Evolutionary conservation across 805 yeast species (phyloP), one percentile per base, ranked within the genome.

Genomic region (Myxozyma kluyveri): DNA sequence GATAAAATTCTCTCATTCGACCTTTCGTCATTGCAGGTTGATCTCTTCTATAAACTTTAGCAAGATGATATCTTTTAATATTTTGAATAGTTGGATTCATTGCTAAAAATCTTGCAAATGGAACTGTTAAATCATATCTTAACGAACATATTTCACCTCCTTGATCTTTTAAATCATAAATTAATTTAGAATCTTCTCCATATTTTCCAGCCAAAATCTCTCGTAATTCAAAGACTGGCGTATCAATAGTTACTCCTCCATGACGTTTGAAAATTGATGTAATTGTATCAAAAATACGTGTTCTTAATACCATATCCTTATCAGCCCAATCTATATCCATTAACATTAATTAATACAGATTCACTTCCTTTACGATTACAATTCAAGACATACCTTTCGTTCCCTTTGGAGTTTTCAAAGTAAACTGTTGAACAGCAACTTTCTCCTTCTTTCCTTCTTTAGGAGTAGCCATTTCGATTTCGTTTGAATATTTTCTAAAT

Each of bases 11-110:
- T 79, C 99, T 86, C 99, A 93, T 93, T 72, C 99, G 82, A 56
- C 99, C 99, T 72, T 93, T 93, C 46, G 98, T 91, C 99, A 93
- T 93, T 6, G 99, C 99, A 3, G 99, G 99, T 72, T 93, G 99
- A 69, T 93, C 99, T 73, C 99, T 86, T 75, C 99, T 83, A 73
- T 93, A 93, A 49, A 93, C 99, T 70, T 93, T 93, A 62, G 99
- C 99, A 60, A 93, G 88, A 73, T 93, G 99, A 69, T 82, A 93
- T 67, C 99, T 80, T 73, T 93, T 93, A 71, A 93, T 91, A 66
- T 76, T 80, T 63, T 88, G 84, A 56, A 93, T 80, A 64, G 87
- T 88, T 12, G 65, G 63, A 74, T 93, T 93, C 88, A 88, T 86
- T 18, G 99, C 99, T 49, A 91, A 95, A 65, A 79, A 93, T 67